These are phyloP conservation scores for Pleurotus platypus DNA, from an alignment of 768 basidiomycete genomes.

Conservation along the genomic window DNA sequence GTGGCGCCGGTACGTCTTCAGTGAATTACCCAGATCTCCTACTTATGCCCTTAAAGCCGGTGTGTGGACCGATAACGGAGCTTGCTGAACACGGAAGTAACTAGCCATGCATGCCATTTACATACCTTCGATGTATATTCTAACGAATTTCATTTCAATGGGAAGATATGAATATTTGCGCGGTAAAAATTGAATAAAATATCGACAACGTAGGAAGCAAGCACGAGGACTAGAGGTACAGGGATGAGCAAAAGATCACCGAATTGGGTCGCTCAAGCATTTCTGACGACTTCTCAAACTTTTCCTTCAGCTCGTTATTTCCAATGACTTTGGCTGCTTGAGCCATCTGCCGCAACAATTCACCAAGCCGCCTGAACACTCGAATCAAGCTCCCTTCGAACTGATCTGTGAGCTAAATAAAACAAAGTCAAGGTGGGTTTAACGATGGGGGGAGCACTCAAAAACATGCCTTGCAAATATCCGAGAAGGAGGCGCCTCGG, in stretches of 20 bases:
- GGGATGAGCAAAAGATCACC: constrained; percentile 85
- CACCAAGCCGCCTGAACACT: constrained; percentile 91
- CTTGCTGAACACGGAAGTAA: constrained; percentile 29
- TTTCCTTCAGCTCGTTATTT: constrained; percentile 88
- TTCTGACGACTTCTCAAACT: constrained; percentile 88
- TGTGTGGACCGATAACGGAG: constrained; percentile 50
- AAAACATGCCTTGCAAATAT: constrained; percentile 82
- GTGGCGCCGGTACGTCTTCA: constrained; percentile 38
- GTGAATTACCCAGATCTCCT: neutral
- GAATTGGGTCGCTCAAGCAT: constrained; percentile 94
- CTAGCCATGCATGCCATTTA: neutral
- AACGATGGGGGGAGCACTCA: too few species aligned
- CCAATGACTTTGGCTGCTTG: constrained; percentile 96
- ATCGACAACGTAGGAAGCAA: too few species aligned
- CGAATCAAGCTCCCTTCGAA: constrained; percentile 97
- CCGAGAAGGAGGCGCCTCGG: constrained; percentile 92
- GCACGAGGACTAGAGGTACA: constrained; percentile 56
- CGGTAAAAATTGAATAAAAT: too few species aligned
- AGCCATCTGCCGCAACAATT: constrained; percentile 94
- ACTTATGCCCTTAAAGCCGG: constrained; percentile 30
- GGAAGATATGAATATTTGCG: too few species aligned
- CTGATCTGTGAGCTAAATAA: constrained; percentile 82
- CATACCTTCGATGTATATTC: neutral
- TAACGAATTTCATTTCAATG: too few species aligned
- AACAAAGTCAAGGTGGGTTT: neutral